Evolutionary conservation across 441 rosid species (phyloP).

Genomic region (Omphalea diandra): DNA sequence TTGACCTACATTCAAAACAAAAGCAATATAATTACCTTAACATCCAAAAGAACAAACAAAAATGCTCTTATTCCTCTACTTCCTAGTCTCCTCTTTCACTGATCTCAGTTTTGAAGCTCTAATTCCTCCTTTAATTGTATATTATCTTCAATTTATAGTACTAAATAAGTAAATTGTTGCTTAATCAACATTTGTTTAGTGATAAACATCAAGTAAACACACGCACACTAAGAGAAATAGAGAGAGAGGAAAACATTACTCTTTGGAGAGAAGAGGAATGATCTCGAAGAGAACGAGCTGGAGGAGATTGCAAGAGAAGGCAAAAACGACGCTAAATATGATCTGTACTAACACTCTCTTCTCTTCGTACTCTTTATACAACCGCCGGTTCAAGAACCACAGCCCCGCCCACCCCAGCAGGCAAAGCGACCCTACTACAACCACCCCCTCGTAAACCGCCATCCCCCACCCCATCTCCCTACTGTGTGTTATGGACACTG

Average conservation of each 20-base stretch:
- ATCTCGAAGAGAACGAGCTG: conserved; percentile 99
- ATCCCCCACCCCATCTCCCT: conserved; percentile 65
- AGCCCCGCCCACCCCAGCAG: conserved; percentile 87
- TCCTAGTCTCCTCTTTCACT: neutral
- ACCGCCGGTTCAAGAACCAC: conserved; percentile 83
- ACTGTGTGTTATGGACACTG: neutral
- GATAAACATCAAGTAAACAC: no score
- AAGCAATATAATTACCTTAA: neutral
- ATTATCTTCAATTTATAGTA: neutral
- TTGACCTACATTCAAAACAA: conserved; percentile 50
- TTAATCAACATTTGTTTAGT: no score
- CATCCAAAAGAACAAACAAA: neutral
- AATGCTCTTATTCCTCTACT: neutral
- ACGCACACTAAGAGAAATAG: neutral
- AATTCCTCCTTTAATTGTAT: neutral
- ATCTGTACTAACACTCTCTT: conserved; percentile 89
- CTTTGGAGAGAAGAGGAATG: conserved; percentile 88
- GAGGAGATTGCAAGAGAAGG: conserved; percentile 96
- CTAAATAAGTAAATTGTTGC: no score
- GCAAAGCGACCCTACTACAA: conserved; percentile 67
- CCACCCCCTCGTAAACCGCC: conserved; percentile 68
- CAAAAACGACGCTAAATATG: conserved; percentile 92
- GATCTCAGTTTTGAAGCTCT: neutral
- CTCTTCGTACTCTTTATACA: conserved; percentile 98
- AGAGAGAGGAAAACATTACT: conserved; percentile 33